phyloP scores from a whole-genome alignment of 208 protist species.

The Angomonas ambiguus region DNA sequence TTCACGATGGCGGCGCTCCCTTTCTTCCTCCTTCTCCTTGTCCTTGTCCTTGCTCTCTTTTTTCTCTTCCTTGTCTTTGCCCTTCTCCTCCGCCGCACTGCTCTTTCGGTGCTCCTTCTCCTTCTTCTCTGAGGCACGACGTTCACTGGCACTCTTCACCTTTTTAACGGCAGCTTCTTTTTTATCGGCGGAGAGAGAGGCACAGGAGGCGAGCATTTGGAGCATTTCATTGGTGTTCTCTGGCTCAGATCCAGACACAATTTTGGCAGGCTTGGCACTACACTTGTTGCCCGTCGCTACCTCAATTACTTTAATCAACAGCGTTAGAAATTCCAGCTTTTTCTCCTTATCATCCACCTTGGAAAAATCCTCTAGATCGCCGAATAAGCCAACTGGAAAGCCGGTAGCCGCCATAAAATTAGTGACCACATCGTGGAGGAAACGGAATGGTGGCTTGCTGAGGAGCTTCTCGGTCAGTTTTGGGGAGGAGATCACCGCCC shows the following conservation, averaged over 20 bases:
- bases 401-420: conserved; percentile 48
- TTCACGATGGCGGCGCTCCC: conserved; percentile 3
- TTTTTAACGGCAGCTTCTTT: conserved; percentile 61
- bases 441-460: conserved; percentile 82
- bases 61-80: conserved; percentile 18
- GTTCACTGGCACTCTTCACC: conserved; percentile 27
- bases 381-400: conserved; percentile 75
- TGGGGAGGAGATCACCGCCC: conserved; percentile 65
- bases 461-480: conserved; percentile 90
- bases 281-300: conserved; percentile 61
- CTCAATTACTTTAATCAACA: conserved; percentile 75
- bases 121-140: not conserved
- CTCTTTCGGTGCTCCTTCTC: conserved; percentile 17
- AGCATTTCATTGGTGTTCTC: conserved; percentile 87
- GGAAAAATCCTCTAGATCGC: conserved; percentile 62
- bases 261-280: conserved; percentile 68
- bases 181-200: conserved; percentile 43
- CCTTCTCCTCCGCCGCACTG: conserved; percentile 15
- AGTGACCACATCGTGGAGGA: conserved; percentile 86
- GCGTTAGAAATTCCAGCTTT: conserved; percentile 75
- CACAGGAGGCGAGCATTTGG: conserved; percentile 77
- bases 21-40: conserved; percentile 17
- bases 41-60: conserved; percentile 17
- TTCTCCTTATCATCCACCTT: conserved; percentile 81
- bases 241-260: conserved; percentile 79